phyloP scores from a whole-genome alignment of 768 basidiomycete species.

The Paxillus rubicundulus region DNA sequence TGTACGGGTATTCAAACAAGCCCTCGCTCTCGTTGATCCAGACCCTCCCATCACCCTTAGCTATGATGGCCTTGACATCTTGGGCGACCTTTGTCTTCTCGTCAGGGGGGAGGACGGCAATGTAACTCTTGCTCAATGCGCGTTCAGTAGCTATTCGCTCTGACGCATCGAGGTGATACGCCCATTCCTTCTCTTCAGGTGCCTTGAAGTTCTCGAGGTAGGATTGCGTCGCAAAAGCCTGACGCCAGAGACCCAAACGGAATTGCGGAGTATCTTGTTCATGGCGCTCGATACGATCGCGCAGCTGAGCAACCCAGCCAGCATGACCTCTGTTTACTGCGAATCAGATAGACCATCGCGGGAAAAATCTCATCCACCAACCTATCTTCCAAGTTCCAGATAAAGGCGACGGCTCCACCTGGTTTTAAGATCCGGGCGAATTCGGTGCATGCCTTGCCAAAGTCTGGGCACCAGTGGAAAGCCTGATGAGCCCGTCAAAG shows the following conservation, averaged over 20 bases:
- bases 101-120: conserved; percentile 58
- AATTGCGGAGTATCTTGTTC: conserved; percentile 82
- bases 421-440: conserved; percentile 81
- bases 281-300: conserved; percentile 64
- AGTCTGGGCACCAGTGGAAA: conserved; percentile 92
- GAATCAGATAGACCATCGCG: not conserved
- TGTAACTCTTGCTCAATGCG: conserved; percentile 83
- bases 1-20: conserved; percentile 79
- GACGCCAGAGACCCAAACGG: conserved; percentile 71
- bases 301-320: conserved; percentile 71
- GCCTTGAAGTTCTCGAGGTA: conserved; percentile 61
- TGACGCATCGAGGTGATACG: conserved; percentile 50
- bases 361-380: conserved; percentile 21
- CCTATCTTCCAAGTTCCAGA: conserved; percentile 94
- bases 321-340: conserved; percentile 46
- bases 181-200: conserved; percentile 55
- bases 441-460: conserved; percentile 66
- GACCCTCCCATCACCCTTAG: conserved; percentile 55
- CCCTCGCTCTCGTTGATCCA: conserved; percentile 79
- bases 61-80: conserved; percentile 54
- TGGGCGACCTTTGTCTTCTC: conserved; percentile 52
- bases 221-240: conserved; percentile 58
- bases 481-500: conserved; percentile 50
- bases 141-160: conserved; percentile 60
- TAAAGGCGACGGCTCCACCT: conserved; percentile 62